Evolutionary conservation across 2,329 filamentous ascomycete genomes (phyloP), one percentile per base, ranked within the genome.

Genomic region (Talaromyces verruculosus): DNA sequence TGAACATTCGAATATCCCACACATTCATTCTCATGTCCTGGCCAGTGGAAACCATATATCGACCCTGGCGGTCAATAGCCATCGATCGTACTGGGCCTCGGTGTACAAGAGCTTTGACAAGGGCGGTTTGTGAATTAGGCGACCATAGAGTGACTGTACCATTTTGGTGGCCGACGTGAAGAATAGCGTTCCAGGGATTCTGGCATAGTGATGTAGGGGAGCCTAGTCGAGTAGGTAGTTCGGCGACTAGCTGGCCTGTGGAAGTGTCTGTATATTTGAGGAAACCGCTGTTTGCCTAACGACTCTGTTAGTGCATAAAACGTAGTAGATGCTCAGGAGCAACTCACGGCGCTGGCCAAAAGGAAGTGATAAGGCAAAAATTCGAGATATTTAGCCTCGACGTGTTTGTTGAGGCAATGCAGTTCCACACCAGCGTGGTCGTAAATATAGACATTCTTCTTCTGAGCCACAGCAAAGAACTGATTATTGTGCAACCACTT

Each of bases 301-400:
- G 66, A 67, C 10, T 66, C 19, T 1, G 43, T 22, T n/a, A 64
- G 51, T 25, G 19, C 11, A 49, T 35, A 30, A 35, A 19, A 6
- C 6, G 11, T 8, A 47, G 7, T 5, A 25, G 11, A 15, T 33
- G 59, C 35, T 37, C 6, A 13, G 19, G 10, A 5, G 30, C 4
- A 66, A 84, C 88, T 83, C 79, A 91, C 90, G 73, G 94, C 86
- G 19, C 93, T 96, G 19, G 91, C 91, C 59, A 99, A 84, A 49
- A 99, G 87, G 77, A 96, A 99, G 77, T 99, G 95, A 76, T 97
- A 98, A 0, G 94, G 94, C 15, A 98, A 82, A 75, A 97, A 99
- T 78, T 98, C 92, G 85, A 99, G 92, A 77, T 96, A 90, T 13
- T 91, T 90, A 15, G 96, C 91, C 77, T 99, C 95, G 68, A 91